phyloP scores from a whole-genome alignment of 2,329 filamentous ascomycete species.

The Microdochium nivale region DNA sequence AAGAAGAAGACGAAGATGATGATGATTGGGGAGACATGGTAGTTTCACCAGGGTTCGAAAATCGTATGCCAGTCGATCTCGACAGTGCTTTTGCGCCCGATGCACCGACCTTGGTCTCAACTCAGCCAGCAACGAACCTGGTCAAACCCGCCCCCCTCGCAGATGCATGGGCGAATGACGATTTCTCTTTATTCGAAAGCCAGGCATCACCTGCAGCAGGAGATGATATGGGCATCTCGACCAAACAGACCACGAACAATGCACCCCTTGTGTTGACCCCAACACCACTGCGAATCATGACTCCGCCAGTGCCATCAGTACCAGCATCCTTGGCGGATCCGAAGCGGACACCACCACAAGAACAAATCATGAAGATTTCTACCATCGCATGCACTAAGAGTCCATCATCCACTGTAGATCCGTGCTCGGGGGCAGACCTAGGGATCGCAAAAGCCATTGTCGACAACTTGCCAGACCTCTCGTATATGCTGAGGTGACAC shows the following conservation, averaged over 20 bases:
- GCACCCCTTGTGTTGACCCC: no score
- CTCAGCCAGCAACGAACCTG: background rate
- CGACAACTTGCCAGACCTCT: constrained; percentile 30
- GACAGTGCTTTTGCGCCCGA: constrained; percentile 9
- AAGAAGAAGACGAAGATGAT: constrained; percentile 40
- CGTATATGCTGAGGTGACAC: constrained; percentile 35
- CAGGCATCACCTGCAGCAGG: background rate
- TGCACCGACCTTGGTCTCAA: constrained; percentile 15
- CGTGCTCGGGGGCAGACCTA: constrained; percentile 15
- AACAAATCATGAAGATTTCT: no score
- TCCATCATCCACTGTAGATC: no score
- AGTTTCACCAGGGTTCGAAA: constrained; percentile 22
- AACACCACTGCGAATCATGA: no score
- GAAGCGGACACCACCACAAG: no score
- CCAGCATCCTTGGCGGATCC: no score
- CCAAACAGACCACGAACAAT: no score
- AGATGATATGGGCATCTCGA: background rate
- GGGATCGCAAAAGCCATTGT: constrained; percentile 25
- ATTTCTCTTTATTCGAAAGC: background rate
- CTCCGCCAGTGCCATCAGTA: no score
- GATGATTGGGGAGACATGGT: constrained; percentile 58
- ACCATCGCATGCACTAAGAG: no score
- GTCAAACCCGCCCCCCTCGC: constrained; percentile 10
- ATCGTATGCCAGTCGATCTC: constrained; percentile 18
- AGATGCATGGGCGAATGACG: background rate